Percentiles rank a stretch among this genome's conserved stretches.
Evolutionary conservation across 306 rosid species (phyloP).

Genomic region (Benincasa hispida): DNA sequence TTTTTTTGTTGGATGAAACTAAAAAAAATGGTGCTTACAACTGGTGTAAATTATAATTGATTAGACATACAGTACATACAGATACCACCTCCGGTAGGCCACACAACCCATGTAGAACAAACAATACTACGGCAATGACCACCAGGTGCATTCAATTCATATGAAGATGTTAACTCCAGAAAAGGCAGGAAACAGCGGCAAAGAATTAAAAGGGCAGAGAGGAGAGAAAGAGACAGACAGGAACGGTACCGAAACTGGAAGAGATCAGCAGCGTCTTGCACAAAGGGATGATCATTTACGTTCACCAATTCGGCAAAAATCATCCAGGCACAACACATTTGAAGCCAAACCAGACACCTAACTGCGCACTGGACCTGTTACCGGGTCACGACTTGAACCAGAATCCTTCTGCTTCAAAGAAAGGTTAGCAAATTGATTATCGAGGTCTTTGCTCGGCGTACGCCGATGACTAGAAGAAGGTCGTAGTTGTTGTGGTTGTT

Average conservation of each 20-base stretch:
- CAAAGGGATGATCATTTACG: not conserved
- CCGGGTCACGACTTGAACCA: slow-evolving; percentile 66
- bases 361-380: slow-evolving; percentile 60
- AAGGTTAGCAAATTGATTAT: slow-evolving; percentile 78
- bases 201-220: slow-evolving; percentile 1
- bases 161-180: slow-evolving; percentile 6
- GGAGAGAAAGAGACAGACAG: not conserved
- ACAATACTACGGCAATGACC: slow-evolving; percentile 8
- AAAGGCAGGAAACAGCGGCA: not conserved
- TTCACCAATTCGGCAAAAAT: slow-evolving; percentile 14
- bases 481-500: slow-evolving; percentile 21
- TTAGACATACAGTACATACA: slow-evolving; percentile 10
- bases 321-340: slow-evolving; percentile 26
- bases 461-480: slow-evolving; percentile 80
- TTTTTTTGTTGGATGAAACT: not conserved
- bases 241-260: not conserved
- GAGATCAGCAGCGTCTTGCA: slow-evolving; percentile 7
- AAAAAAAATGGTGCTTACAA: slow-evolving; percentile 4
- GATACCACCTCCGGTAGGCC: slow-evolving; percentile 17
- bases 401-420: slow-evolving; percentile 79
- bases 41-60: not conserved
- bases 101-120: not conserved
- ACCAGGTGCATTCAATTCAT: slow-evolving; percentile 12
- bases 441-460: slow-evolving; percentile 79
- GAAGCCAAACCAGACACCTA: slow-evolving; percentile 29